Evolutionary conservation across 2,329 filamentous ascomycete genomes (phyloP).

Genomic region (Talaromyces pinophilus): DNA sequence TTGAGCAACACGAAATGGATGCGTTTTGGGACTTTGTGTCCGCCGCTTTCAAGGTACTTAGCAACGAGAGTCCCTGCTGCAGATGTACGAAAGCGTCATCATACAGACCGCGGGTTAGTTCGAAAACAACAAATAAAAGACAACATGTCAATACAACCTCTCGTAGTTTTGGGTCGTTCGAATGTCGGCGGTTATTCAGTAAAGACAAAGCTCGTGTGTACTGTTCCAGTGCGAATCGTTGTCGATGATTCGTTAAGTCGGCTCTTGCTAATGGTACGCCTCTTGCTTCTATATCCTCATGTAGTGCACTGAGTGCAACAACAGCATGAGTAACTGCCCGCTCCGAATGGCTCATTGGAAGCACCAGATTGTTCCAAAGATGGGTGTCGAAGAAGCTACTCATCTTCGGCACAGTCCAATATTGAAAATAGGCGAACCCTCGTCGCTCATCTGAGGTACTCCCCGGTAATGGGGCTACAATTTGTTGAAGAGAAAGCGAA

Average conservation of each 20-base stretch:
- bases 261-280: constrained; percentile 21
- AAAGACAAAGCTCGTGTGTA: constrained; percentile 28
- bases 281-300: constrained; percentile 25
- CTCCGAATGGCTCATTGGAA: constrained; percentile 30
- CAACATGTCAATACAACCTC: constrained; percentile 30
- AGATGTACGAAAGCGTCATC: constrained; percentile 28
- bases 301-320: constrained; percentile 29
- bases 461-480: constrained; percentile 5
- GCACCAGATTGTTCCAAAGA: constrained; percentile 27
- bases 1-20: not conserved
- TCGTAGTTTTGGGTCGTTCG: constrained; percentile 24
- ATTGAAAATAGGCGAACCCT: constrained; percentile 29
- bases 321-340: constrained; percentile 29
- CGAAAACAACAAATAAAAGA: constrained; percentile 30
- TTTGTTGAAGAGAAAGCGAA: not conserved
- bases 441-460: constrained; percentile 26
- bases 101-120: constrained; percentile 31
- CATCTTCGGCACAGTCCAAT: constrained; percentile 24
- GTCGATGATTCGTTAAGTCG: constrained; percentile 20
- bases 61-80: constrained; percentile 28
- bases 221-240: constrained; percentile 31
- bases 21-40: not conserved
- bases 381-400: constrained; percentile 23
- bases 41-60: constrained; percentile 13
- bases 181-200: constrained; percentile 25